A percentile compares a stretch with the other conserved stretches of the same genome.
Evolutionary conservation across 331 rosid genomes (phyloP).

Genomic region (Acacia concinna): DNA sequence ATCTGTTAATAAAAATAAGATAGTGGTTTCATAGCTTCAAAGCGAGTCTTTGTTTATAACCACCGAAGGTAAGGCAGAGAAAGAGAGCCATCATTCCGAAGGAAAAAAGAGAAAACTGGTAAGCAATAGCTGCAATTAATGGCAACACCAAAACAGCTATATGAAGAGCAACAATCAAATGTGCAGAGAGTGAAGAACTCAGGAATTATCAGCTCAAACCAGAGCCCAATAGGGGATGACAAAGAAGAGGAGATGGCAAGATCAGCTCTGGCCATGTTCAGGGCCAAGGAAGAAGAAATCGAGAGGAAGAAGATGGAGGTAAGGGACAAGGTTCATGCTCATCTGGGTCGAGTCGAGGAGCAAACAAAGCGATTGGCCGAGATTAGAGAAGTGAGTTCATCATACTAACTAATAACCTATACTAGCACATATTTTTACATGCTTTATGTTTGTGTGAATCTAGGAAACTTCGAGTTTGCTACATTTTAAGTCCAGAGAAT

Average conservation of each 20-base stretch:
- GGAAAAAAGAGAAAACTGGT: slow-evolving; percentile 25
- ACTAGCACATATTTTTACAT: neutral
- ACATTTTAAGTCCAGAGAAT: neutral
- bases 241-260: slow-evolving; percentile 76
- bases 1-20: slow-evolving; percentile 44
- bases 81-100: slow-evolving; percentile 57
- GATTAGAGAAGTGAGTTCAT: slow-evolving; percentile 67
- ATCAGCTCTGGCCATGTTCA: slow-evolving; percentile 66
- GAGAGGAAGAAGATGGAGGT: slow-evolving; percentile 74
- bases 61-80: slow-evolving; percentile 38
- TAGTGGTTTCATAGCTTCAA: slow-evolving; percentile 44
- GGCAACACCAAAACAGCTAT: slow-evolving; percentile 59
- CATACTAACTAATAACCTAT: neutral
- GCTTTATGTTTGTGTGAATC: neutral
- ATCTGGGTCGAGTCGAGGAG: slow-evolving; percentile 66
- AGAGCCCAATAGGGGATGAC: slow-evolving; percentile 67
- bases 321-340: slow-evolving; percentile 71
- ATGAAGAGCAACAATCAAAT: slow-evolving; percentile 55
- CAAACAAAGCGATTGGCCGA: slow-evolving; percentile 76
- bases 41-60: slow-evolving; percentile 60
- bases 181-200: slow-evolving; percentile 51
- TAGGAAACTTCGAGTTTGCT: neutral
- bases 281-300: slow-evolving; percentile 71
- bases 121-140: slow-evolving; percentile 35
- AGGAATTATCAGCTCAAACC: slow-evolving; percentile 47